phyloP scores from a whole-genome alignment of 108 stramenopile species.

The Pseudonitzschia pungens region DNA sequence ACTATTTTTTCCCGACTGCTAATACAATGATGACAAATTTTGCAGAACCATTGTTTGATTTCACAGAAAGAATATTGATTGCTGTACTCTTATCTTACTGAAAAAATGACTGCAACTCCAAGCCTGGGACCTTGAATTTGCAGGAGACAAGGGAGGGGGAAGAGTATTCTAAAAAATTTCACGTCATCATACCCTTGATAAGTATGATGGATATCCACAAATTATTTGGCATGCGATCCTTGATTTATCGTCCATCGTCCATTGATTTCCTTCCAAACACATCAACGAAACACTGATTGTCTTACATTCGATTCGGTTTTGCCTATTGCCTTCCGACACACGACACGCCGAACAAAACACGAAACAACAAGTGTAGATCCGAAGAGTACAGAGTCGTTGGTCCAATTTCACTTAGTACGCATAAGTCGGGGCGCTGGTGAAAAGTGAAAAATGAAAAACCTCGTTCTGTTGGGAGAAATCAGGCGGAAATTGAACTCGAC shows the following conservation, averaged over 20 bases:
- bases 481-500: slow-evolving; percentile 11
- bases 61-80: too few species aligned
- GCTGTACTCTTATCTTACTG: too few species aligned
- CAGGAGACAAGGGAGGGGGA: too few species aligned
- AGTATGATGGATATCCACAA: background rate
- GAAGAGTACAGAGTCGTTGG: too few species aligned
- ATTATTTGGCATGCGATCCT: background rate
- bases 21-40: too few species aligned
- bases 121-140: too few species aligned
- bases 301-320: too few species aligned
- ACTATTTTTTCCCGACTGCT: too few species aligned
- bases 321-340: background rate
- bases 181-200: background rate
- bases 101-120: too few species aligned
- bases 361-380: background rate
- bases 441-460: slow-evolving; percentile 54
- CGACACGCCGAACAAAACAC: background rate
- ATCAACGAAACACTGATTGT: background rate
- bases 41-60: too few species aligned
- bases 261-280: background rate
- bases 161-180: too few species aligned
- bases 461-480: slow-evolving; percentile 37
- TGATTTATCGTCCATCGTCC: background rate
- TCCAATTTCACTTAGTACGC: too few species aligned
- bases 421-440: background rate